A percentile compares a stretch with the other conserved stretches of the same genome.
Conservation (phyloP, 768 basidiomycete species). For the Hypsizygus marmoreus region DNA sequence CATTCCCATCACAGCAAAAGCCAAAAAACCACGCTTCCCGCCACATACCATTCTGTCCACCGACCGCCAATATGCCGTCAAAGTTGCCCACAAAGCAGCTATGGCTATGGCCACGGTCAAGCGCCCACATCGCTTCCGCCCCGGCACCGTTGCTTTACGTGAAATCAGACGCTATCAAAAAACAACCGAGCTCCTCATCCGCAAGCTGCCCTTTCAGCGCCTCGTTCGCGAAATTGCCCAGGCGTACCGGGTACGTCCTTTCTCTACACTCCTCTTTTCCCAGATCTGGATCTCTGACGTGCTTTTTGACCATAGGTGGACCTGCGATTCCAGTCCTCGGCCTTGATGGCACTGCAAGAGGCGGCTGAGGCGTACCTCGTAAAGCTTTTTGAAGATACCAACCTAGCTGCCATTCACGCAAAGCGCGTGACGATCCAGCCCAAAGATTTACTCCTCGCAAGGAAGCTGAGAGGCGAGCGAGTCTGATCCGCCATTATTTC, state of each 20-base stretch:
- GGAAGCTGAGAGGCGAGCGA: constrained; percentile 17
- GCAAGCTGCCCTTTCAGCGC: constrained; percentile 22
- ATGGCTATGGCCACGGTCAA: constrained; percentile 75
- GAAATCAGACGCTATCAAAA: constrained; percentile 26
- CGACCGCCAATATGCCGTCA: constrained; percentile 51
- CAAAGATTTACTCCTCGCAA: constrained; percentile 17
- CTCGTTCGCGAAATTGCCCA: constrained; percentile 26
- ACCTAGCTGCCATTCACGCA: constrained; percentile 22
- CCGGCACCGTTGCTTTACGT: constrained; percentile 23
- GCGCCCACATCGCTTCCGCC: constrained; percentile 84
- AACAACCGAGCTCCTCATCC: constrained; percentile 22
- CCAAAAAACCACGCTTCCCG: constrained; percentile 27
- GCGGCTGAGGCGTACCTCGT: constrained; percentile 24
- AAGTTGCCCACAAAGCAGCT: constrained; percentile 32
- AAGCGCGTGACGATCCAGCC: constrained; percentile 24
- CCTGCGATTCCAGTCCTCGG: constrained; percentile 20
- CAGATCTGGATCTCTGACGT: background rate
- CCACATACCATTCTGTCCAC: constrained; percentile 70
- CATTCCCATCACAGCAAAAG: background rate
- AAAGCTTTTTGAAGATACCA: constrained; percentile 20
- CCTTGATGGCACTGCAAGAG: constrained; percentile 22
- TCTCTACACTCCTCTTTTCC: background rate
- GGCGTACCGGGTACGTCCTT: constrained; percentile 15
- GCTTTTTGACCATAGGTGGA: constrained; percentile 10
- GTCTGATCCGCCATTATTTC: no score